Percentiles rank a stretch among this genome's conserved stretches.
Conservation (phyloP, 805 yeast species). For the Blastobotrys mokoenaii region DNA sequence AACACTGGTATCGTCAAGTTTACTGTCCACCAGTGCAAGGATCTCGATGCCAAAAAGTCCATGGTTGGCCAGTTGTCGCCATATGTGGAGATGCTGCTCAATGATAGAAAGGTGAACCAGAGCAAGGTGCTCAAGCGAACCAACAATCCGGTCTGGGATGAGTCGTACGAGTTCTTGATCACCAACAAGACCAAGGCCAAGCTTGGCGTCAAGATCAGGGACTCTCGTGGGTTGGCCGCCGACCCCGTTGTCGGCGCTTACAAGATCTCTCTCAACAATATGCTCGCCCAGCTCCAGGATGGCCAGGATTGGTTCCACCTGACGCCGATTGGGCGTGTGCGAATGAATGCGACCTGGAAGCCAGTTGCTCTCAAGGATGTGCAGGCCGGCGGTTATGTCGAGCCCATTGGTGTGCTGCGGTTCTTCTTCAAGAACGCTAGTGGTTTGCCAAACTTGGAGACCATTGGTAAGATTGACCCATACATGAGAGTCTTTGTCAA, state of each 20-base stretch:
- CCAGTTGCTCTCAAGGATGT: conserved; percentile 70
- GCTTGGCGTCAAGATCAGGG: conserved; percentile 58
- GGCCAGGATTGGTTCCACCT: conserved; percentile 74
- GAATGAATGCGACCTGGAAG: conserved; percentile 69
- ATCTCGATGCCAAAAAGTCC: conserved; percentile 31
- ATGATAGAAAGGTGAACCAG: conserved; percentile 49
- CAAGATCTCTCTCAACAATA: conserved; percentile 43
- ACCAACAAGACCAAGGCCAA: conserved; percentile 64
- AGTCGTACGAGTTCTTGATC: conserved; percentile 57
- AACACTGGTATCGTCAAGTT: conserved; percentile 86
- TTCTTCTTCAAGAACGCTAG: conserved; percentile 59
- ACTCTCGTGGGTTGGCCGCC: conserved; percentile 47
- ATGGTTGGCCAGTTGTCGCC: conserved; percentile 48
- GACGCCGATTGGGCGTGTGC: conserved; percentile 58
- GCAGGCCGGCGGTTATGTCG: conserved; percentile 54
- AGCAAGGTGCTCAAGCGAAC: conserved; percentile 53
- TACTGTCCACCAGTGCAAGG: conserved; percentile 57
- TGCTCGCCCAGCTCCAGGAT: conserved; percentile 70
- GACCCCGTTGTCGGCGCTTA: conserved; percentile 53
- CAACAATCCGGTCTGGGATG: conserved; percentile 60
- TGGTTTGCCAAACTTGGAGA: conserved; percentile 75
- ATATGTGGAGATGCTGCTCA: conserved; percentile 62
- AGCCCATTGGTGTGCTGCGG: conserved; percentile 89
- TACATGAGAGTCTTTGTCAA: conserved; percentile 74
- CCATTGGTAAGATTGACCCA: conserved; percentile 87